phyloP scores from a whole-genome alignment of 2,329 filamentous ascomycete species.

The Claviceps citrina region DNA sequence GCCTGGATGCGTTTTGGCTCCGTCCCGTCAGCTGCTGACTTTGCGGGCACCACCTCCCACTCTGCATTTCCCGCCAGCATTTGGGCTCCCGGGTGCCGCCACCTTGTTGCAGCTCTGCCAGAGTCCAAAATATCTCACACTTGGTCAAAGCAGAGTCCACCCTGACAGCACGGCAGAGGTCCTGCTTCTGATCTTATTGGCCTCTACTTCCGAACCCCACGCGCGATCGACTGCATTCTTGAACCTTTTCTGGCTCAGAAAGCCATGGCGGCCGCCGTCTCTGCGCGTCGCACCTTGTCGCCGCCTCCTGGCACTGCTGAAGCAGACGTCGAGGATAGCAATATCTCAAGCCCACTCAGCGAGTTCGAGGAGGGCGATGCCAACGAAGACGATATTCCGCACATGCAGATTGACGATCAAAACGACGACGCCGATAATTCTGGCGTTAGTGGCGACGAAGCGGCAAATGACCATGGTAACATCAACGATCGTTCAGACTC shows the following conservation, averaged over 20 bases:
- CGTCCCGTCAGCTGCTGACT: slow-evolving; percentile 1
- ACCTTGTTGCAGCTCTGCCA: background rate
- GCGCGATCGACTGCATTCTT: slow-evolving; percentile 8
- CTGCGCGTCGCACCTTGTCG: slow-evolving; percentile 33
- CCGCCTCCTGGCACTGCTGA: slow-evolving; percentile 23
- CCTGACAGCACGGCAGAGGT: slow-evolving; percentile 1
- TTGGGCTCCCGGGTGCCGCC: background rate
- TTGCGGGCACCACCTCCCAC: slow-evolving; percentile 1
- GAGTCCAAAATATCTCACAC: background rate
- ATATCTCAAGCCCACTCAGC: slow-evolving; percentile 78
- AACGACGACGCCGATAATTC: slow-evolving; percentile 16
- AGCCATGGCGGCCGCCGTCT: slow-evolving; percentile 38
- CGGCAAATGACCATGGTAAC: slow-evolving; percentile 8
- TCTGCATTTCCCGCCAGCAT: background rate
- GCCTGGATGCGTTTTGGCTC: background rate
- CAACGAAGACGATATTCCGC: slow-evolving; percentile 53
- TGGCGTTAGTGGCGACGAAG: slow-evolving; percentile 14
- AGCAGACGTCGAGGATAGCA: slow-evolving; percentile 46
- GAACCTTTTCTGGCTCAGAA: slow-evolving; percentile 6
- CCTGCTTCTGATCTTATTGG: background rate
- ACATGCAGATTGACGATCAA: slow-evolving; percentile 31
- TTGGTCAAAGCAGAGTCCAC: background rate
- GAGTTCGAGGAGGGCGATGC: slow-evolving; percentile 72
- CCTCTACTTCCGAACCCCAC: background rate
- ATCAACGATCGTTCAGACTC: slow-evolving; percentile 26